phyloP scores from a whole-genome alignment of 495 filamentous ascomycete genomes.

The Talaromyces nanjingensis region DNA sequence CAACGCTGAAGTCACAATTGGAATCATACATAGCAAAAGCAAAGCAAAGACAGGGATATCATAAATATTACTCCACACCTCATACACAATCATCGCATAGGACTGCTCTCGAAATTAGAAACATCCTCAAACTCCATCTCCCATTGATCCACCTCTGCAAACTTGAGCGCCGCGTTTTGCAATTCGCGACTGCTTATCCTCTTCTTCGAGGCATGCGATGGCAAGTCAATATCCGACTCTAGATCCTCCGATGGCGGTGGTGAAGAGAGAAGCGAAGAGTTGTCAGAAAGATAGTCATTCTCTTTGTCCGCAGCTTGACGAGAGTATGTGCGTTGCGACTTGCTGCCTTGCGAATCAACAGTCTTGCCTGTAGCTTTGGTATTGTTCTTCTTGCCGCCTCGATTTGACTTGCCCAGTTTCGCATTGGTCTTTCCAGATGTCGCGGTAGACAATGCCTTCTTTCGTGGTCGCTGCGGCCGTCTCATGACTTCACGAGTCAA shows the following conservation, averaged over 20 bases:
- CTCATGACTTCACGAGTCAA: constrained; percentile 23
- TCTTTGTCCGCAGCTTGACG: constrained; percentile 21
- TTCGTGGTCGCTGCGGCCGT: constrained; percentile 14
- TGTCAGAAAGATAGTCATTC: constrained; percentile 17
- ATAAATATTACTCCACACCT: neutral
- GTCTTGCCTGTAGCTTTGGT: neutral
- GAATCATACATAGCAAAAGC: neutral
- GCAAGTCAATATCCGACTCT: constrained; percentile 14
- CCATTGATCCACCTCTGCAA: constrained; percentile 64
- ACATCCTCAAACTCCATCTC: constrained; percentile 67
- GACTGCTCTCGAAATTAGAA: constrained; percentile 19
- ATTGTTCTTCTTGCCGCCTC: neutral
- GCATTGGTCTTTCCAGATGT: constrained; percentile 2
- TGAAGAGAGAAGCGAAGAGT: constrained; percentile 34
- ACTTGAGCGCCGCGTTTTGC: constrained; percentile 42
- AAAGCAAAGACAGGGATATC: neutral
- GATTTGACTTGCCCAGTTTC: constrained; percentile 27
- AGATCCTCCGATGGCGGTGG: constrained; percentile 28
- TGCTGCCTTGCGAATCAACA: constrained; percentile 6
- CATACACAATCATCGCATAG: constrained; percentile 10
- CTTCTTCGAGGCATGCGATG: constrained; percentile 11
- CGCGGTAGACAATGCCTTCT: constrained; percentile 1
- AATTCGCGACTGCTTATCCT: constrained; percentile 30
- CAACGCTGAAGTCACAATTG: neutral
- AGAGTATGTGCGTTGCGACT: constrained; percentile 10